Evolutionary conservation across 2,329 filamentous ascomycete species (phyloP), one percentile per base, ranked within the genome.

Genomic region (Zymoseptoria passerinii): DNA sequence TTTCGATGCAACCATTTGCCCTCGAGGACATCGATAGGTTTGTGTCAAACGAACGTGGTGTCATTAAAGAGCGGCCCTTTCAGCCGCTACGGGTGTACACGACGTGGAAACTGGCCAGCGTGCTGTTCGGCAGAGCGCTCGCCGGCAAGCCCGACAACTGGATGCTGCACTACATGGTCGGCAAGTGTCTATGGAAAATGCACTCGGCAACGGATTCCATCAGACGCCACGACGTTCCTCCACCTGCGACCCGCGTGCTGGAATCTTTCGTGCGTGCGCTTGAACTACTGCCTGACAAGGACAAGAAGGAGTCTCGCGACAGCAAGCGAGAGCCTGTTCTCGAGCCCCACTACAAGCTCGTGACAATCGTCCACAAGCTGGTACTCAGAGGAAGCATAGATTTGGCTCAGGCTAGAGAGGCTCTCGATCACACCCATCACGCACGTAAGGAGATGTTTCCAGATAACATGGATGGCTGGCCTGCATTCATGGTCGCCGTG

Each of bases 311-410:
- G 61, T 81, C 82, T 60, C 80, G 78, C 65, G 82, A 87, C 65
- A 79, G 77, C 16, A 78, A 82, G 79, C 69, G 85, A 44, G 90
- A 96, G 61, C 90, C 89, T 0, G 86, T 95, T 23, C 80, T 96
- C 16, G 92, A 96, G 71, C 92, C 92, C 3, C 91, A 96, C 70
- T 96, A 95, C 78, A 96, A 95, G 75, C 86, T 96, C 19, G 82
- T 94, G 40, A 88, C 89, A 1, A 78, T 94, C 20, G 76, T 91
- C 6, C 85, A 95, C 75, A 96, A 96, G 72, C 80, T 96, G 23
- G 88, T 95, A 16, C 78, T 77, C 28, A 70, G 72, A 27, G 73
- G 54, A 71, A 74, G 9, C 71, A 63, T 67, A 54, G 56, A 68
- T 68, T 70, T 78, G 9, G 64, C 72, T 16, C 75, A 80, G 58